Percentiles rank a stretch among this genome's conserved stretches.
phyloP scores from a whole-genome alignment of 768 basidiomycete species.

The Pisolithus marmoratus region DNA sequence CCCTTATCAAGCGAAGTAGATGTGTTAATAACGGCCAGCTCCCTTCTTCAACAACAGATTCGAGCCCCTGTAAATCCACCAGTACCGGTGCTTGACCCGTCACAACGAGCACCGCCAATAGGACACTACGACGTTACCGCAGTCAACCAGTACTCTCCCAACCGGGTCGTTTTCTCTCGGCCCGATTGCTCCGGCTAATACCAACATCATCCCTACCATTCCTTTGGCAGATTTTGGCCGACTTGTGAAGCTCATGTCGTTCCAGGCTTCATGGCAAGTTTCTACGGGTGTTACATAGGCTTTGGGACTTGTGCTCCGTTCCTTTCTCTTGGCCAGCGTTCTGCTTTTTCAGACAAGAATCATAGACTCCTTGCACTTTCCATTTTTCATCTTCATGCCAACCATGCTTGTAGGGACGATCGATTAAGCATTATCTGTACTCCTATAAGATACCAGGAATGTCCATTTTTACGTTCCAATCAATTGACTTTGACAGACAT shows the following conservation, averaged over 20 bases:
- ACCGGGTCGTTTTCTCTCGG: conserved; percentile 20
- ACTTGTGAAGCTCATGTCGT: conserved; percentile 13
- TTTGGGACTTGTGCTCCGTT: conserved; percentile 24
- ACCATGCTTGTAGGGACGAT: conserved; percentile 17
- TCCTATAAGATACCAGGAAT: conserved; percentile 27
- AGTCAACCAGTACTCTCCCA: conserved; percentile 29
- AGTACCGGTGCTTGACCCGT: conserved; percentile 19
- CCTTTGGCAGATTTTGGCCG: conserved; percentile 22
- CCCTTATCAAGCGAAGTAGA: conserved; percentile 73
- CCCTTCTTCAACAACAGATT: conserved; percentile 43
- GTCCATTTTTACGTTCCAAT: conserved; percentile 12
- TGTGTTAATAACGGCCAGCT: conserved; percentile 66
- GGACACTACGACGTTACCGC: conserved; percentile 27
- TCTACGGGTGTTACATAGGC: conserved; percentile 19
- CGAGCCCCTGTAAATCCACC: conserved; percentile 24
- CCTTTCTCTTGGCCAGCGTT: conserved; percentile 12
- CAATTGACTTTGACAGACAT: conserved; percentile 38
- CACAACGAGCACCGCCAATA: conserved; percentile 19
- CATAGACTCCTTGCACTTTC: conserved; percentile 24
- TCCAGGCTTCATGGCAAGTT: background rate
- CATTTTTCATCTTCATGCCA: conserved; percentile 9
- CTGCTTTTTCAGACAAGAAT: conserved; percentile 18
- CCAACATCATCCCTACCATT: conserved; percentile 17
- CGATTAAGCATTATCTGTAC: conserved; percentile 33
- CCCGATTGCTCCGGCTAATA: conserved; percentile 15